Evolutionary conservation across 805 yeast genomes (phyloP).

Genomic region (Hanseniaspora vineae): DNA sequence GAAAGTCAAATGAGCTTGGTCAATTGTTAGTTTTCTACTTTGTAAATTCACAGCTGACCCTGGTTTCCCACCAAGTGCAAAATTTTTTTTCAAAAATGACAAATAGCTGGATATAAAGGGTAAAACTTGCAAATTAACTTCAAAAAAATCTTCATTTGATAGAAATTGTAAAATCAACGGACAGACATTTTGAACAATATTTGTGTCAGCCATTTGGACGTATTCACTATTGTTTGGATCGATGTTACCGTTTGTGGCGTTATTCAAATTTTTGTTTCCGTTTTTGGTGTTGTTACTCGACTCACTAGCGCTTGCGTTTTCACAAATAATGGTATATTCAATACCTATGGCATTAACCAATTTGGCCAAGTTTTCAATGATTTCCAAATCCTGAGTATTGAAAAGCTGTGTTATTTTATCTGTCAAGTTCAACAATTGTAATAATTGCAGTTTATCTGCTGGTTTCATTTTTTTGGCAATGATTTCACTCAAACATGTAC

Average conservation of each 20-base stretch:
- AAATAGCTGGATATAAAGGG: slow-evolving; percentile 69
- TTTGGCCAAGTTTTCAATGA: slow-evolving; percentile 64
- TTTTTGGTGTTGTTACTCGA: slow-evolving; percentile 19
- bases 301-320: slow-evolving; percentile 31
- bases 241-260: slow-evolving; percentile 1
- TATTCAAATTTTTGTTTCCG: slow-evolving; percentile 12
- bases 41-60: slow-evolving; percentile 27
- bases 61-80: slow-evolving; percentile 27
- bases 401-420: slow-evolving; percentile 26
- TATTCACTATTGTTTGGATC: slow-evolving; percentile 8
- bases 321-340: slow-evolving; percentile 62
- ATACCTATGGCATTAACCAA: slow-evolving; percentile 59
- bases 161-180: slow-evolving; percentile 64
- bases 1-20: slow-evolving; percentile 33
- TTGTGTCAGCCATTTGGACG: slow-evolving; percentile 29
- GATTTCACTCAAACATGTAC: slow-evolving; percentile 39
- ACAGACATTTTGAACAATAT: slow-evolving; percentile 44
- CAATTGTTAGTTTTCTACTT: slow-evolving; percentile 22
- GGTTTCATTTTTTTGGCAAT: slow-evolving; percentile 71
- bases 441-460: slow-evolving; percentile 45
- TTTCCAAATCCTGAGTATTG: slow-evolving; percentile 40
- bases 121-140: slow-evolving; percentile 67
- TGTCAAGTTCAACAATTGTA: slow-evolving; percentile 57
- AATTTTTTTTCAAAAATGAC: slow-evolving; percentile 48
- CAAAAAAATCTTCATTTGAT: slow-evolving; percentile 31